Percentiles rank a stretch among this genome's conserved stretches.
These are phyloP conservation scores for Sordariomycetes sp. DNA, from an alignment of 2,329 filamentous ascomycete genomes.

Conservation along the genomic window DNA sequence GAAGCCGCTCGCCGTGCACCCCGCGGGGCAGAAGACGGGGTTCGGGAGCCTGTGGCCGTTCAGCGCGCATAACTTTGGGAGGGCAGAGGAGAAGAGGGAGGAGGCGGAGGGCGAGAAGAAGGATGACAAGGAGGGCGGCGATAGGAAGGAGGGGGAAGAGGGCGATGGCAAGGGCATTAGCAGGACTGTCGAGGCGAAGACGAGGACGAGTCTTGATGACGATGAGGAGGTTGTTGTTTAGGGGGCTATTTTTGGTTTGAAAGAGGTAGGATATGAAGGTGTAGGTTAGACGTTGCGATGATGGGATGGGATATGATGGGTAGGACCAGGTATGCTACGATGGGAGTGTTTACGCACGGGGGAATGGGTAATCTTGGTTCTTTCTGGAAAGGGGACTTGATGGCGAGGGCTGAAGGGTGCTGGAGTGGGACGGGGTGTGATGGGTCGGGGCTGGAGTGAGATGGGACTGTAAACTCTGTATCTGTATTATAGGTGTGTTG, in stretches of 20 bases:
- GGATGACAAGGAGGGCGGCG: constrained; percentile 9
- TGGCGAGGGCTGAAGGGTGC: too few relatives aligned
- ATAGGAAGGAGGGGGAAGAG: constrained; percentile 23
- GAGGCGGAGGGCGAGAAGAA: constrained; percentile 13
- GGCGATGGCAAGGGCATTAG: constrained; percentile 18
- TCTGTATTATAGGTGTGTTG: too few relatives aligned
- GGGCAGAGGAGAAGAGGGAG: constrained; percentile 17
- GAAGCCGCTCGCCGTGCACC: constrained; percentile 44
- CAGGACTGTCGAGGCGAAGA: constrained; percentile 38
- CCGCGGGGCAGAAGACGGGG: constrained; percentile 22
- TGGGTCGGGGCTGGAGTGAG: too few relatives aligned
- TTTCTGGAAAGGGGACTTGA: too few relatives aligned
- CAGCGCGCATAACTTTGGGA: constrained; percentile 26
- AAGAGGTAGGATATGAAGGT: neutral
- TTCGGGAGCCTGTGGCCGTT: constrained; percentile 51
- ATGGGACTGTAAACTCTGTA: too few relatives aligned
- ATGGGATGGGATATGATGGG: too few relatives aligned
- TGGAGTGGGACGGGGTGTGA: too few relatives aligned
- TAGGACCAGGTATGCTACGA: too few relatives aligned
- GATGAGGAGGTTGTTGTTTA: constrained; percentile 38
- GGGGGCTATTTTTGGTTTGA: neutral
- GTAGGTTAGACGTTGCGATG: neutral
- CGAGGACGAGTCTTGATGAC: constrained; percentile 48
- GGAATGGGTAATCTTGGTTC: too few relatives aligned
- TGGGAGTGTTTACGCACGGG: too few relatives aligned